Evolutionary conservation across 257 asterid species (phyloP).

Genomic region (Lithospermum erythrorhizon): DNA sequence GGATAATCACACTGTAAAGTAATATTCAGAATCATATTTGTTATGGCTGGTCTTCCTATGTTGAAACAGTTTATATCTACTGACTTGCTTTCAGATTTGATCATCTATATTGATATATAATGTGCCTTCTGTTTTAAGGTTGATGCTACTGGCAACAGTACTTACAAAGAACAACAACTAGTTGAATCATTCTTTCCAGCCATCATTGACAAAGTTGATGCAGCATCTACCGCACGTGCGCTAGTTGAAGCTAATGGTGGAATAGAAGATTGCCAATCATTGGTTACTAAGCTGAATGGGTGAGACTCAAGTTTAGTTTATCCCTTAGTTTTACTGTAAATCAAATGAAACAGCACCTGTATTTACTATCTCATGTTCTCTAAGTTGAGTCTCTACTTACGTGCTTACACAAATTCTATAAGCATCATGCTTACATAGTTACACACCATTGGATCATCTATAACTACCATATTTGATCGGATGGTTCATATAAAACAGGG

Average conservation of each 20-base stretch:
- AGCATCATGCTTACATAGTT: no score
- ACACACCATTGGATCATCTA: no score
- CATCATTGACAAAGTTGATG: slow-evolving; percentile 42
- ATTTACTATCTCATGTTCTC: neutral
- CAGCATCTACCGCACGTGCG: slow-evolving; percentile 35
- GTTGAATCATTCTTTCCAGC: slow-evolving; percentile 47
- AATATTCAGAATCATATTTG: neutral
- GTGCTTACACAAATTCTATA: no score
- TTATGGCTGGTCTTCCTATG: neutral
- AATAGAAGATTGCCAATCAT: slow-evolving; percentile 45
- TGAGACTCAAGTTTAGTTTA: slow-evolving; percentile 14
- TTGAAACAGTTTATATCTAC: neutral
- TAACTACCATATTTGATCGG: no score
- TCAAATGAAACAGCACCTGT: neutral
- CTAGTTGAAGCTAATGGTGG: slow-evolving; percentile 57
- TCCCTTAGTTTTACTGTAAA: neutral
- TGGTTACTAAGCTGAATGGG: slow-evolving; percentile 54
- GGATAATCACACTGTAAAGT: neutral
- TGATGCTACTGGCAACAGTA: slow-evolving; percentile 28
- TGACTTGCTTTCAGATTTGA: neutral
- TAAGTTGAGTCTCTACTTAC: no score
- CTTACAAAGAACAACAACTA: slow-evolving; percentile 34
- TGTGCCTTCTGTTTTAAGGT: slow-evolving; percentile 34
- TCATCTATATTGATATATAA: slow-evolving; percentile 1
- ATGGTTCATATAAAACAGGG: no score